Conservation (phyloP, 1,284 basidiomycete species). For the Calocybe gambosa region DNA sequence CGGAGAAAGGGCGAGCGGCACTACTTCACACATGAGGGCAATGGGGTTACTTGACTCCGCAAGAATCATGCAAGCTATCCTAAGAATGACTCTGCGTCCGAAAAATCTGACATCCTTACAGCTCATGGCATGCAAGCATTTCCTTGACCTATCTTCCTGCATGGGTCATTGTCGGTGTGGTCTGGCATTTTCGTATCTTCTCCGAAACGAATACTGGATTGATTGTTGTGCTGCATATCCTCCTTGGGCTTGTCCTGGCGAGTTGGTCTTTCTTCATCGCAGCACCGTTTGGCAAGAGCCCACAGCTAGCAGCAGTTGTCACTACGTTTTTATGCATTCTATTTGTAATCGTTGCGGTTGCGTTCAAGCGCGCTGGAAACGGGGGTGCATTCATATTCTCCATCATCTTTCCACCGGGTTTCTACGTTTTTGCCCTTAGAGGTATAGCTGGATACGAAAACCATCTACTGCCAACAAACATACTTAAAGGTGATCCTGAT, state of each 20-base stretch:
- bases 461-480: conserved; percentile 43
- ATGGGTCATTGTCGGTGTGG: conserved; percentile 58
- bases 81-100: not conserved
- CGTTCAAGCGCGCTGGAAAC: conserved; percentile 39
- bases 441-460: conserved; percentile 65
- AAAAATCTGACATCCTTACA: conserved; percentile 20
- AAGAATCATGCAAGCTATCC: conserved; percentile 44
- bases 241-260: conserved; percentile 62
- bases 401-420: conserved; percentile 69
- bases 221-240: conserved; percentile 58
- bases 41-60: conserved; percentile 70
- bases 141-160: conserved; percentile 36
- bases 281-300: conserved; percentile 64
- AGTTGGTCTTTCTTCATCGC: conserved; percentile 68
- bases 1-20: conserved; percentile 50
- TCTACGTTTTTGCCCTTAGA: conserved; percentile 68
- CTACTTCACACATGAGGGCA: conserved; percentile 65
- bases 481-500: conserved; percentile 54
- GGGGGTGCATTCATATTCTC: conserved; percentile 55
- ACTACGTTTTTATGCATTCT: conserved; percentile 63
- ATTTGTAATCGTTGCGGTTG: conserved; percentile 64
- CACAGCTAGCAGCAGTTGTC: conserved; percentile 65
- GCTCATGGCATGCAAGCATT: conserved; percentile 60
- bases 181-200: conserved; percentile 66
- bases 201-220: conserved; percentile 53